Evolutionary conservation across 495 filamentous ascomycete species (phyloP).

Genomic region (Aspergillus sparsus): DNA sequence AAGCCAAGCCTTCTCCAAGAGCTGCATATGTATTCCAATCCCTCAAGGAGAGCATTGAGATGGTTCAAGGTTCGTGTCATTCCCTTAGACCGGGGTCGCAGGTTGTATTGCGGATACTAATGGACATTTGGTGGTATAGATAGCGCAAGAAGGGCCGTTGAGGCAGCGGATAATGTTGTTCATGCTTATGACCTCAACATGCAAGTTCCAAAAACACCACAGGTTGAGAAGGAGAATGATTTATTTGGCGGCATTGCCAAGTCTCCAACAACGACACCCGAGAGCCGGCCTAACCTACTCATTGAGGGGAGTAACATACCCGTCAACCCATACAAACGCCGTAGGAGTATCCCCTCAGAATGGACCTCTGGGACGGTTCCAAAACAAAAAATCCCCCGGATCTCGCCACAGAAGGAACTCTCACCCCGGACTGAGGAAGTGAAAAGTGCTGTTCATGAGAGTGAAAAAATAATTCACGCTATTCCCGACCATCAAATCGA

Average conservation of each 20-base stretch:
- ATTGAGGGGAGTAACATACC: constrained; percentile 49
- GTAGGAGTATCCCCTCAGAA: constrained; percentile 47
- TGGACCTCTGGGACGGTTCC: constrained; percentile 31
- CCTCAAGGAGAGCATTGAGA: constrained; percentile 73
- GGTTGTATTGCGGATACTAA: not conserved
- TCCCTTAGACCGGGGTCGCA: too few species aligned
- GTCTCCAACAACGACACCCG: constrained; percentile 23
- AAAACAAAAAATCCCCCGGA: constrained; percentile 43
- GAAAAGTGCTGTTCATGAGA: constrained; percentile 53
- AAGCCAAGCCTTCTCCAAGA: constrained; percentile 51
- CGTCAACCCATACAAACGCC: constrained; percentile 52
- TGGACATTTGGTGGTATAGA: constrained; percentile 41
- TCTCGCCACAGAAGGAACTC: constrained; percentile 40
- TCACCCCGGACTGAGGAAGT: constrained; percentile 54
- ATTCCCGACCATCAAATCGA: constrained; percentile 43
- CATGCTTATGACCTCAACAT: constrained; percentile 87
- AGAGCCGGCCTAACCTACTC: constrained; percentile 43
- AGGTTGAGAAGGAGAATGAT: constrained; percentile 41
- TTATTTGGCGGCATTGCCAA: constrained; percentile 30
- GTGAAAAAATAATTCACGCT: constrained; percentile 47
- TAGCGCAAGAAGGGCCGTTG: constrained; percentile 74
- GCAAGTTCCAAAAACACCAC: constrained; percentile 68
- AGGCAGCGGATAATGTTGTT: constrained; percentile 82
- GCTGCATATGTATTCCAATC: constrained; percentile 59
- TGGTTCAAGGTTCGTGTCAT: constrained; percentile 56